Base-by-base conservation (phyloP, 805 yeast genomes). In the Sungouiella thailandica region DNA sequence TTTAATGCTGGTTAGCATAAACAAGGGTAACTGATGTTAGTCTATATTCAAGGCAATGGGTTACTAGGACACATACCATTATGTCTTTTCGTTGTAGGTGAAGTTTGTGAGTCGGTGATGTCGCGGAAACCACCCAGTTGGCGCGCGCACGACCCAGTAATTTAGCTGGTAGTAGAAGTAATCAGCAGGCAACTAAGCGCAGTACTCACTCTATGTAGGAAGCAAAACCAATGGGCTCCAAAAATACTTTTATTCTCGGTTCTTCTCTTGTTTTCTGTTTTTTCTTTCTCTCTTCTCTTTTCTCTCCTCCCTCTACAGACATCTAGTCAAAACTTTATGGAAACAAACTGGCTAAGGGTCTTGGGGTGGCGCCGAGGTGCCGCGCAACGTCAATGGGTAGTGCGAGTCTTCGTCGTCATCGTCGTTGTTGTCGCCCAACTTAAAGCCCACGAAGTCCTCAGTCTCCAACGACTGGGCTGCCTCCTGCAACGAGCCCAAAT, bases 401-500 rank as follows among this genome's bases (percentile, higher is more conserved):
- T 49, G 55, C 12, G 46, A 57, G 10, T 50, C 63, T 7, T 55
- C 64, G 2, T 52, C 60, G 7, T 59, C 70, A 9, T 58, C 65
- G 12, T 50, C 57, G 5, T 65, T 75, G 12, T 68, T 71, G 17
- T 67, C 70, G 25, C 68, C 67, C 43, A 74, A 56, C 39, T 56
- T 68, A 64, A 77, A 76, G 8, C 73, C 65, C 50, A 81, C 72
- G 52, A 86, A 90, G 55, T 90, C 97, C 24, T 85, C 87, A 23
- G 82, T 79, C 44, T 69, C 68, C 38, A 79, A 65, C 2, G 76
- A 68, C 50, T 84, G 85, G 37, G 77, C 77, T 24, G 86, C 85
- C 56, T 90, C 98, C 57, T 89, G 97, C 50, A 93, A 70, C 3
- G 96, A 81, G n/a, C 97, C 98, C 43, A 90, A 72, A 57, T 90